Evolutionary conservation across 2,329 filamentous ascomycete species (phyloP), one percentile per base, ranked within the genome.

Genomic region (Aspergillus nomiae): DNA sequence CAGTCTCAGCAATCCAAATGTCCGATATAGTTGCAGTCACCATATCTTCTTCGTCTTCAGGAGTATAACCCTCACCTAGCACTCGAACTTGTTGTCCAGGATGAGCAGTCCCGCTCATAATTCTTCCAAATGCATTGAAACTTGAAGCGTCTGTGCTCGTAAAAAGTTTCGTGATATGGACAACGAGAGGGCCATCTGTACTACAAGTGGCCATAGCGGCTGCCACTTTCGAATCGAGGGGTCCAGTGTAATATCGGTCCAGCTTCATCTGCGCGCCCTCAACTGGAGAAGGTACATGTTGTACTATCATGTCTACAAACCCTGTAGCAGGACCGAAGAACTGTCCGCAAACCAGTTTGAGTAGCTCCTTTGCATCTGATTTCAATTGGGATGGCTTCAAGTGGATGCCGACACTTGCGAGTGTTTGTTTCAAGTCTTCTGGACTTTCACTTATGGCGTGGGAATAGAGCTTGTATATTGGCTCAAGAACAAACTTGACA

Each of bases 41-140:
- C 92, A 98, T 98, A 73, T 99, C 95, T 83, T 99, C 95, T 74
- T 98, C 94, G 68, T 99, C 95, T 69, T 99, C 95, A 16, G 97
- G 87, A 5, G 94, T 97, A 78, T 98, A 99, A 7, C 92, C 92
- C 76, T 99, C 95, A 56, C 95, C 95, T 1, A 99, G 87, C 14
- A 99, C 94, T 46, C 95, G 89, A 19, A 99, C 92, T 69, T 92
- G 88, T 73, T 90, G 86, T 21, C 92, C 91, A 24, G 93, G 90
- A 36, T 88, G 89, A 28, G 91, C 95, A 34, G 92, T 95, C 61
- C 95, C 95, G 73, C 94, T 97, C 84, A 98, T 86, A 2, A 99
- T 92, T 66, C 94, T 88, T 14, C 95, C 95, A 69, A 98, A 91
- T 0, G 93, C 90, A 76, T 94, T 86, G 79, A 99, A 99, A 55